These are phyloP conservation scores for Claviceps sp. DNA, from an alignment of 2,329 filamentous ascomycete genomes.

Conservation along the genomic window DNA sequence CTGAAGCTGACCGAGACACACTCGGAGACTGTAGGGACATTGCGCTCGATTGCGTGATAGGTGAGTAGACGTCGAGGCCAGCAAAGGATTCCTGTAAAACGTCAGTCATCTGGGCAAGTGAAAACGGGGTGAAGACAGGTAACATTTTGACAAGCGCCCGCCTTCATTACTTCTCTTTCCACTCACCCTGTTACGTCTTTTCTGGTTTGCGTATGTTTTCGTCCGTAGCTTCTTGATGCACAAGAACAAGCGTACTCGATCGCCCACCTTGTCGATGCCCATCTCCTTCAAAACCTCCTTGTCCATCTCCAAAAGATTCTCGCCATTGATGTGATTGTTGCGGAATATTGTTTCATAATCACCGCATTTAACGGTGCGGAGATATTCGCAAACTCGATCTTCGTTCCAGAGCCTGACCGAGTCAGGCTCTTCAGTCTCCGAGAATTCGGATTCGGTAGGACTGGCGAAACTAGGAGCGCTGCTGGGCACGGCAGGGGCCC, in stretches of 20 bases:
- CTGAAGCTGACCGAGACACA: conserved; percentile 37
- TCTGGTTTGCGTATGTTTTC: conserved; percentile 61
- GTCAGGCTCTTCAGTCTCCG: conserved; percentile 64
- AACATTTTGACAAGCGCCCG: neutral
- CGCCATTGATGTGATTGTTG: conserved; percentile 92
- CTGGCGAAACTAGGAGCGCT: conserved; percentile 53
- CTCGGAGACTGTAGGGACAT: conserved; percentile 39
- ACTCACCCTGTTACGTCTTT: conserved; percentile 74
- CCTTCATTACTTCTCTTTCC: conserved; percentile 1
- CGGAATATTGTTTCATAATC: conserved; percentile 87
- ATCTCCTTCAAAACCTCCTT: conserved; percentile 94
- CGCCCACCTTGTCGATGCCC: conserved; percentile 95
- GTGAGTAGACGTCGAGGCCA: conserved; percentile 53
- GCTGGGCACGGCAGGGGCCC: conserved; percentile 34
- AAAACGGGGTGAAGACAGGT: neutral
- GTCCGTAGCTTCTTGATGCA: conserved; percentile 74
- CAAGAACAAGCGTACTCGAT: conserved; percentile 81
- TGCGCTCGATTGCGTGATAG: conserved; percentile 18
- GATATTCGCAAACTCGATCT: conserved; percentile 79
- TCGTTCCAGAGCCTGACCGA: conserved; percentile 82
- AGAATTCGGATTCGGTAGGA: conserved; percentile 87
- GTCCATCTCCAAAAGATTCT: conserved; percentile 93
- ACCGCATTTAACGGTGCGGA: conserved; percentile 79
- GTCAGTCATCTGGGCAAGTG: conserved; percentile 1
- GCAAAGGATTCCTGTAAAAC: conserved; percentile 63